A percentile compares a stretch with the other conserved stretches of the same genome.
phyloP scores from a whole-genome alignment of 192 early-diverging fungal species.

The Geranomyces michiganensis region DNA sequence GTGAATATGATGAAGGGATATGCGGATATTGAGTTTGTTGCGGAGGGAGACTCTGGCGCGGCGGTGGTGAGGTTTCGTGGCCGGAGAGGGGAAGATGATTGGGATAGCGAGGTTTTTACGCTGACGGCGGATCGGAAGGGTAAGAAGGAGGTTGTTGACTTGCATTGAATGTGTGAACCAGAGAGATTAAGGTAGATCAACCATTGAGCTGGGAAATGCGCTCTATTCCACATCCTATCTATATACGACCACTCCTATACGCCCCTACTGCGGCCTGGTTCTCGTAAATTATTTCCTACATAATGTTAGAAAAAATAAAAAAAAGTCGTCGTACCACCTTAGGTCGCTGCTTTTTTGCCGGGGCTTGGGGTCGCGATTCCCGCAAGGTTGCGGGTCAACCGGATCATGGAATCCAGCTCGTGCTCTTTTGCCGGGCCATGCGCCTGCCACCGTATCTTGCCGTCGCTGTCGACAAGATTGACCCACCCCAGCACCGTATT shows the following conservation, averaged over 20 bases:
- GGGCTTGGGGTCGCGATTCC: slow-evolving; percentile 9
- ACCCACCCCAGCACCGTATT: slow-evolving; percentile 56
- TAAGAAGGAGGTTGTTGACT: neutral
- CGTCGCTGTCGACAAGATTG: slow-evolving; percentile 47
- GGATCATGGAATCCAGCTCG: slow-evolving; percentile 43
- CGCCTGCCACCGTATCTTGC: slow-evolving; percentile 51
- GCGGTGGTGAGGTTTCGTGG: slow-evolving; percentile 25
- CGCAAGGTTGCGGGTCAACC: slow-evolving; percentile 20
- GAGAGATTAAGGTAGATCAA: too few relatives aligned
- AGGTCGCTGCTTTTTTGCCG: neutral
- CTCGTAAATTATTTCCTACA: too few relatives aligned
- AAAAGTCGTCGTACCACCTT: neutral
- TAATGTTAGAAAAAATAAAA: too few relatives aligned
- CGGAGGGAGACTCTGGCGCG: slow-evolving; percentile 17
- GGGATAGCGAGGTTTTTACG: slow-evolving; percentile 25
- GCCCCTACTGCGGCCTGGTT: too few relatives aligned
- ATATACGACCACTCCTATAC: too few relatives aligned
- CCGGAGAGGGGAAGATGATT: slow-evolving; percentile 11
- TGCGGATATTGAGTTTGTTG: slow-evolving; percentile 30
- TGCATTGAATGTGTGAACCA: slow-evolving; percentile 4
- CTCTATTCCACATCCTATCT: too few relatives aligned
- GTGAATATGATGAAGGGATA: slow-evolving; percentile 35
- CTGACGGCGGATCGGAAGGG: slow-evolving; percentile 7
- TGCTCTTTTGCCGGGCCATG: slow-evolving; percentile 49
- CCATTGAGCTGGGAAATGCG: too few relatives aligned